Base-by-base conservation (phyloP, 768 basidiomycete species). In the Kwoniella sp. region DNA sequence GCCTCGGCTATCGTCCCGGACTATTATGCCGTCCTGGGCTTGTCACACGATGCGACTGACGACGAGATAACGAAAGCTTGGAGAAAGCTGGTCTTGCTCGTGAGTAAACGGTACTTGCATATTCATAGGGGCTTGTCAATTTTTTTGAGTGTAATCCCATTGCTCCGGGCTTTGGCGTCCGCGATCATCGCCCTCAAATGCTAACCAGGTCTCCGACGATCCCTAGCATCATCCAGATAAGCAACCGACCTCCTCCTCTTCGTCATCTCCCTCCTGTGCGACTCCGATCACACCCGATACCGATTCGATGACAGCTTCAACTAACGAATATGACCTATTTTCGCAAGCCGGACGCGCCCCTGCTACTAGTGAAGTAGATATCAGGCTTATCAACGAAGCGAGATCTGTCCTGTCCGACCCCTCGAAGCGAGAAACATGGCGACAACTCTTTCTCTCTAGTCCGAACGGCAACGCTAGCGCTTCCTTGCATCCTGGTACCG, bases 331-430 rank as follows among this genome's bases (percentile, higher is more conserved):
- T n/a, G n/a, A n/a, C n/a, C n/a, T n/a, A n/a, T n/a, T n/a, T n/a
- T n/a, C n/a, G n/a, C n/a, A n/a, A n/a, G n/a, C n/a, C n/a, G n/a
- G n/a, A n/a, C n/a, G n/a, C n/a, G n/a, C n/a, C n/a, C n/a, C n/a
- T n/a, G n/a, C n/a, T n/a, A n/a, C n/a, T n/a, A n/a, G n/a, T n/a
- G n/a, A n/a, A n/a, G n/a, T 20, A 30, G 38, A 59, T 47, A 57
- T 48, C 13, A 17, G 70, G 7, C 37, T 72, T 34, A 65, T 77
- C 50, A 78, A 78, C 38, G 74, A 78, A 65, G 76, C 76, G 7
- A 56, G 54, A 58, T 63, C 62, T 9, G 45, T 56, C 23, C 28
- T 63, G 9, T 31, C 48, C 2, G 62, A 63, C 23, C 62, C 62
- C 5, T 17, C 29, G 2, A 47, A 37, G 11, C 31, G 30, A 37